phyloP scores from a whole-genome alignment of 2,329 filamentous ascomycete species.

The Orbilia javanica region DNA sequence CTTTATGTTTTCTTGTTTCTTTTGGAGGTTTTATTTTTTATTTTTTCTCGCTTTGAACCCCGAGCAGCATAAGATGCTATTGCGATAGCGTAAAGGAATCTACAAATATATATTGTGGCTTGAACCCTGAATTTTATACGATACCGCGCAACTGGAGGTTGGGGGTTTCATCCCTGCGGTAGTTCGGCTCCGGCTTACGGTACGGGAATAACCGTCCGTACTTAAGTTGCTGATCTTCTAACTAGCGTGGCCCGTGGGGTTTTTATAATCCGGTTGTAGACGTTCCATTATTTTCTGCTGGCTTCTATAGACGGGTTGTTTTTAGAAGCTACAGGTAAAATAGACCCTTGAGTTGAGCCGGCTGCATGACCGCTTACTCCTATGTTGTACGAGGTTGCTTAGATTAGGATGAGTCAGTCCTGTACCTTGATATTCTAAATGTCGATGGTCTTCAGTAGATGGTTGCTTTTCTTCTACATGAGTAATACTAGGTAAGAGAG shows the following conservation, averaged over 20 bases:
- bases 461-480: neutral
- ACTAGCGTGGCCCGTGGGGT: neutral
- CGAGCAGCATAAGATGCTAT: neutral
- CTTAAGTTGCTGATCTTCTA: neutral
- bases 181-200: conserved; percentile 33
- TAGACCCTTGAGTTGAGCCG: neutral
- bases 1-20: neutral
- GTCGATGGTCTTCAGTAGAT: neutral
- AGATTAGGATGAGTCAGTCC: too few relatives aligned
- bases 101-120: neutral
- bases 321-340: too few relatives aligned
- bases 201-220: conserved; percentile 31
- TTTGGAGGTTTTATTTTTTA: neutral
- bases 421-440: neutral
- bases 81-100: neutral
- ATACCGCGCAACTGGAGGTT: neutral
- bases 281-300: neutral
- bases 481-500: too few relatives aligned
- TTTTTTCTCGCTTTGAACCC: neutral
- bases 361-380: neutral
- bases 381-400: too few relatives aligned
- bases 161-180: neutral
- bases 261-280: neutral
- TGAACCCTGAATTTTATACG: neutral
- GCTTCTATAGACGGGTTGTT: neutral